Base-by-base conservation (phyloP, 2,329 filamentous ascomycete species). In the Verticillium tricorpus region DNA sequence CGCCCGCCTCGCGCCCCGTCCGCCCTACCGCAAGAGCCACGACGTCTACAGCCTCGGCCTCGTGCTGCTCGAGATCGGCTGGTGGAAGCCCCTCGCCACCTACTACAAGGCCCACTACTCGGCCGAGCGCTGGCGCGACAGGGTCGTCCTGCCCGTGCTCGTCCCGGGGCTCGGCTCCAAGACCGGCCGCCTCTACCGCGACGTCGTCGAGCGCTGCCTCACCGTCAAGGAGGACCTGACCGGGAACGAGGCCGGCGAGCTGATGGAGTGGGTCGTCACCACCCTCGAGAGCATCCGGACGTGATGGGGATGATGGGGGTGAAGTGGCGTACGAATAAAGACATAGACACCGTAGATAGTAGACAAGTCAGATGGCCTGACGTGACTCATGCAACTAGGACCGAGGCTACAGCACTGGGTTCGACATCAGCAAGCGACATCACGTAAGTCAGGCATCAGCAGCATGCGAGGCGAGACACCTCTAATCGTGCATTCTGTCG, bases 11-110 rank as follows among this genome's bases (percentile, higher is more conserved):
- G n/a, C 17, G 17, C 70, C 77, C 3, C 45, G 45, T 19, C 19
- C 22, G 19, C 45, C 45, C 45, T 84, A 77, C 61, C 77, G 77
- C 66, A 83, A 84, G 66, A 76, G 74, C 39, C 82, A 79, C 63
- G 83, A 85, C 61, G 71, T 85, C 12, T 85, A 85, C 70, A 80
- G 77, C 61, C 71, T 85, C 2, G 82, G 82, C 1, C 74, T 83
- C 4, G 71, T 84, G 2, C 72, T 84, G 11, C 73, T 83, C 8
- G 81, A 84, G 70, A 79, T 83, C 52, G 79, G 79, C 3, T 69
- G 80, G 28, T 82, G 80, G 78, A 77, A 79, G 67, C 68, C 72
- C 39, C 67, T 81, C 45, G 19, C 8, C 8, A 69, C 70, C 1
- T 79, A 76, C 59, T 71, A 78, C 66, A 78, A 75, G 66, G 68